Percentiles rank a stretch among this genome's conserved stretches.
Evolutionary conservation across 164 flowering plant genomes (phyloP).

Genomic region (Paratinospora sagittata): DNA sequence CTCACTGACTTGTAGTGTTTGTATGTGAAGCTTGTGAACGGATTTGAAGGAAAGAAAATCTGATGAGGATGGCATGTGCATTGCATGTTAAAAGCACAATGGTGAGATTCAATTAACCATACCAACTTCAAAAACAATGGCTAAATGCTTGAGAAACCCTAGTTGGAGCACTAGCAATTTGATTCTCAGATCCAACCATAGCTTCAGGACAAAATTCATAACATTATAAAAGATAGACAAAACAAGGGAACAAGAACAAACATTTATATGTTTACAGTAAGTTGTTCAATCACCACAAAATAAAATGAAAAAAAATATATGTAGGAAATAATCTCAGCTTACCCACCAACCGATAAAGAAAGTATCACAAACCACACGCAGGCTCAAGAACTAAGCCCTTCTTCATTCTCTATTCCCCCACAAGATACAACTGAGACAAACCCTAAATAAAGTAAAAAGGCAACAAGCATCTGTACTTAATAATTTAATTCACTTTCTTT

Average conservation of each 20-base stretch:
- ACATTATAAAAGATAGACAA: background rate
- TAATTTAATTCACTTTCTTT: background rate
- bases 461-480: background rate
- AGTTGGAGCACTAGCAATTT: background rate
- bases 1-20: too few species aligned
- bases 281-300: conserved; percentile 1
- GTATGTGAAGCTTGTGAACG: too few species aligned
- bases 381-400: background rate
- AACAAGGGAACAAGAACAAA: background rate
- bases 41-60: too few species aligned
- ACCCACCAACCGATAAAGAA: background rate
- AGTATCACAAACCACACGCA: background rate
- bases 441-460: background rate
- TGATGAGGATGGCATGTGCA: too few species aligned
- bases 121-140: too few species aligned
- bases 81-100: too few species aligned
- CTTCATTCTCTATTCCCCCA: background rate
- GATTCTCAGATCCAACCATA: background rate
- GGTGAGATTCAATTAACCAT: too few species aligned
- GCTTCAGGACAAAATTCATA: background rate
- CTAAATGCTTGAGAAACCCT: background rate
- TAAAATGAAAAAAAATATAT: background rate
- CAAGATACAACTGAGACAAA: background rate
- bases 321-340: background rate
- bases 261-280: conserved; percentile 6